A percentile compares a stretch with the other conserved stretches of the same genome.
phyloP scores from a whole-genome alignment of 1,284 basidiomycete species.

The Boletus sp. region DNA sequence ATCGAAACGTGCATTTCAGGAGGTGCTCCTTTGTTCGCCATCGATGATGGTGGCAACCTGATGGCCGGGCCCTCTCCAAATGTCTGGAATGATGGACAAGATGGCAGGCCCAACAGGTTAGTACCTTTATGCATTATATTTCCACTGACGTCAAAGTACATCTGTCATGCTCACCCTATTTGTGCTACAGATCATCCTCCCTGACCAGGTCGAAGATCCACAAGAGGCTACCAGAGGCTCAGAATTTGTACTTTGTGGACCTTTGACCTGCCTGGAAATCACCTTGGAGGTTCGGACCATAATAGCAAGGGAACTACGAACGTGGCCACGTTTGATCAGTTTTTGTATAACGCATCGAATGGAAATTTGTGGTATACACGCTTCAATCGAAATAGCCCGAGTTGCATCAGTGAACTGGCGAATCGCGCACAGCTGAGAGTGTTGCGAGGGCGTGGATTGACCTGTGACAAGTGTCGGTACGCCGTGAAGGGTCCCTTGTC shows the following conservation, averaged over 20 bases:
- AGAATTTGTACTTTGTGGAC: background rate
- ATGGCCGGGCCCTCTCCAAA: background rate
- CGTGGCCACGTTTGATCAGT: background rate
- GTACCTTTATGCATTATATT: background rate
- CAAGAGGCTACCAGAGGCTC: background rate
- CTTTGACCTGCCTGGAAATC: too few relatives aligned
- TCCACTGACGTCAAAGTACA: background rate
- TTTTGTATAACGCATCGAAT: too few relatives aligned
- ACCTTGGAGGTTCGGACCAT: background rate
- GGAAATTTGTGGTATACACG: background rate
- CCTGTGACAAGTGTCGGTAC: too few relatives aligned
- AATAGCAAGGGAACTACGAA: background rate
- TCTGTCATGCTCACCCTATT: background rate
- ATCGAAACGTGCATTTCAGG: background rate
- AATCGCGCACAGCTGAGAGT: too few relatives aligned
- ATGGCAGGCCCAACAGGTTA: background rate
- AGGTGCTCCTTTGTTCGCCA: background rate
- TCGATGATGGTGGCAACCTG: background rate
- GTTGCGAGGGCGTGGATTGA: too few relatives aligned
- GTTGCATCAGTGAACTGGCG: too few relatives aligned
- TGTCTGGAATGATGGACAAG: background rate
- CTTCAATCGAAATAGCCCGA: too few relatives aligned
- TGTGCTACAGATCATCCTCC: background rate
- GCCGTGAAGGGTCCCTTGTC: too few relatives aligned
- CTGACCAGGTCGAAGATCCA: background rate